Evolutionary conservation across 176 grass and related monocot species (phyloP).

Genomic region (Echinochloa phyllopogon): DNA sequence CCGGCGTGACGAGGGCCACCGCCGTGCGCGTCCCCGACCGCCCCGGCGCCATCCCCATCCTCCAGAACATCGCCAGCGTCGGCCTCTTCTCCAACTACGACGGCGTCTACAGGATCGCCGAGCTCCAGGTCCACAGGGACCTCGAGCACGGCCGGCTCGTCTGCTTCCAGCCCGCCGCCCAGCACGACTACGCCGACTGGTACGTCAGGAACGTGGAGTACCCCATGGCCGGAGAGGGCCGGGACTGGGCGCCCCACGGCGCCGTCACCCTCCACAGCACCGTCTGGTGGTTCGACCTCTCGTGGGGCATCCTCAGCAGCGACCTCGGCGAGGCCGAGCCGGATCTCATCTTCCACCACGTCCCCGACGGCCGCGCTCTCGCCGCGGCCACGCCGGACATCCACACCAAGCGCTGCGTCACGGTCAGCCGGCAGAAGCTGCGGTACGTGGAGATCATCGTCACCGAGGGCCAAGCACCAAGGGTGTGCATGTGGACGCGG

Average conservation of each 20-base stretch:
- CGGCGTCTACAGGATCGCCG: not conserved
- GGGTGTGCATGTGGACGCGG: not conserved
- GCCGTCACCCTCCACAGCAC: not conserved
- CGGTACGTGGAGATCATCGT: not conserved
- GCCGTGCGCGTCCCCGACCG: not conserved
- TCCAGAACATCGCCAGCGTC: not conserved
- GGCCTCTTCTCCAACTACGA: not conserved
- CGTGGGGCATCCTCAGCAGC: conserved; percentile 18
- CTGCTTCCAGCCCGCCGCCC: not conserved
- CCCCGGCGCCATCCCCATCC: not conserved
- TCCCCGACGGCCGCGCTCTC: not conserved
- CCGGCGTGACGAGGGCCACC: not conserved
- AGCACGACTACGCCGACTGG: not conserved
- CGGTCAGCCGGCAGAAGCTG: not conserved
- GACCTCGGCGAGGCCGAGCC: not conserved
- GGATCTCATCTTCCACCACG: not conserved
- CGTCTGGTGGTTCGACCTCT: conserved; percentile 12
- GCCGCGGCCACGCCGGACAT: not conserved
- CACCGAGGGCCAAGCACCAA: not conserved
- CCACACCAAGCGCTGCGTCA: not conserved
- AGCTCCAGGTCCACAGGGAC: not conserved
- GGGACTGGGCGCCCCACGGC: not conserved
- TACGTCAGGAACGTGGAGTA: not conserved
- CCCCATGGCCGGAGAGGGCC: not conserved
- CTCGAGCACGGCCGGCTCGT: not conserved